Base-by-base conservation (phyloP, 108 stramenopile species). In the Cylindrotheca closterium region DNA sequence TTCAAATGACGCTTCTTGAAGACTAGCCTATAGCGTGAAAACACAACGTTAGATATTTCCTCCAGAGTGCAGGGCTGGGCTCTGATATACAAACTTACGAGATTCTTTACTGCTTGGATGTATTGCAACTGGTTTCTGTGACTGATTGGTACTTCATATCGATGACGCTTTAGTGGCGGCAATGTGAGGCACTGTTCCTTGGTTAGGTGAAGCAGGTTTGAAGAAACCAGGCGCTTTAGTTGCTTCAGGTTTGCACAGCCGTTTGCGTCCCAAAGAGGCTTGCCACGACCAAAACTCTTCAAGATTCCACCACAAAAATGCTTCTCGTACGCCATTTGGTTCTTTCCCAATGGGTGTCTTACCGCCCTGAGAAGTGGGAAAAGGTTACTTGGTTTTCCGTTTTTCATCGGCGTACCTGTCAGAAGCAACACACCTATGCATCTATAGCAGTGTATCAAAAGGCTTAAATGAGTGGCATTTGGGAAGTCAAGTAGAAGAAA, bases 391-490 rank as follows among this genome's bases (percentile, higher is more conserved):
- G 89, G 89, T 51, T 83, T 82, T 7, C 93, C 93, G 75, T 94
- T 94, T 48, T 94, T 94, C 93, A 94, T 94, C 0, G 93, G 93
- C n/a, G 93, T 94, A 8, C 93, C 93, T 22, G 82, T 86, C 32
- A 94, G 73, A 7, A 94, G 73, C 4, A 94, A 59, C 10, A 85
- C 82, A 19, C 89, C 93, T 8, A 63, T 64, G 48, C 89, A 94
- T 49, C 74, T 79, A 31, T n/a, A 5, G n/a, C n/a, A n/a, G n/a
- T n/a, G n/a, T 45, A 3, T 24, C 3, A 33, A 55, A 27, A 17
- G 4, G 17, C 1, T 52, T 24, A 4, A 57, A 0, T 19, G 27
- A 18, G 46, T 31, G 10, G 17, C 15, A 46, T 10, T 46, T 3
- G 1, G 23, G 23, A 22, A 22, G 1, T 23, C n/a, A n/a, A n/a